These are phyloP conservation scores for Wallacemonas sp. DNA, from an alignment of 208 protist genomes.

Conservation along the genomic window DNA sequence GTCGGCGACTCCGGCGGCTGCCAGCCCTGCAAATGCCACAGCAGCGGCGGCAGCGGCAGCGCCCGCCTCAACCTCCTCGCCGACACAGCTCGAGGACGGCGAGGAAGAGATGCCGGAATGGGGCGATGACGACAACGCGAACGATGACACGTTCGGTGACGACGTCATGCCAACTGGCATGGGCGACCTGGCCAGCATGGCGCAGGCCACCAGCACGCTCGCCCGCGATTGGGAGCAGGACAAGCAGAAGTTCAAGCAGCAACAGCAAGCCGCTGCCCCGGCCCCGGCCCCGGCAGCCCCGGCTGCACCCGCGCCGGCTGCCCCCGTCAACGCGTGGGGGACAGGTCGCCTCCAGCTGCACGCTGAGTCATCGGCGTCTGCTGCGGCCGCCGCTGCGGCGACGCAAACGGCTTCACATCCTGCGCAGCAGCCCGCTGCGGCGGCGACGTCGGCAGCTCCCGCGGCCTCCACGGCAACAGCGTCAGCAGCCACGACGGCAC, in stretches of 20 bases:
- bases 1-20: not conserved
- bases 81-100: conserved; percentile 8
- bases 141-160: conserved; percentile 88
- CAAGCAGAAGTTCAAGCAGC: conserved; percentile 17
- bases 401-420: no score
- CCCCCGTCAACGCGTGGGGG: conserved; percentile 52
- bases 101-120: conserved; percentile 28
- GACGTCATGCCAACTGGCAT: conserved; percentile 47
- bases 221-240: conserved; percentile 34
- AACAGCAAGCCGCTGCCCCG: not conserved
- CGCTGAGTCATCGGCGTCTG: no score
- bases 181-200: conserved; percentile 70
- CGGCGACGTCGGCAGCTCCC: not conserved
- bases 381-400: no score
- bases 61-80: not conserved
- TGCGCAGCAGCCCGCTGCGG: no score
- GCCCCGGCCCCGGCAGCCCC: not conserved
- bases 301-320: not conserved
- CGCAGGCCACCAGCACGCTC: conserved; percentile 39
- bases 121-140: conserved; percentile 64
- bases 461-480: conserved; percentile 15
- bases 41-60: not conserved
- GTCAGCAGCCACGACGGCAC: conserved; percentile 5
- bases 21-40: not conserved
- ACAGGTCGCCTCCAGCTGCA: conserved; percentile 27